Conservation (phyloP, 257 asterid species). For the Salvia splendens region DNA sequence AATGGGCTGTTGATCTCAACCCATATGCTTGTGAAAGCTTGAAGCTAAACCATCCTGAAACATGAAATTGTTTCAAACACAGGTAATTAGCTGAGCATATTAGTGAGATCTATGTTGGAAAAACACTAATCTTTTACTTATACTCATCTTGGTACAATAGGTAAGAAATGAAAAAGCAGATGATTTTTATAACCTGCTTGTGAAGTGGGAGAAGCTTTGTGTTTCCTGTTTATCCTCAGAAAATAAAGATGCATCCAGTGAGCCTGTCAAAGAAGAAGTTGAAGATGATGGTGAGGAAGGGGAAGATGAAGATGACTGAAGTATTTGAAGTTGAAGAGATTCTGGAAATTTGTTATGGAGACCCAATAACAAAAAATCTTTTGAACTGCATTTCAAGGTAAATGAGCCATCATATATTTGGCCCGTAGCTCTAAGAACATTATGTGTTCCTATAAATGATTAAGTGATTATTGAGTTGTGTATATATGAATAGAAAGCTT, state of each 20-base stretch:
- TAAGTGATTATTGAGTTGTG: not conserved
- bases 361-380: conserved; percentile 31
- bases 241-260: conserved; percentile 31
- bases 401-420: not conserved
- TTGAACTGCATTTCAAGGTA: conserved; percentile 68
- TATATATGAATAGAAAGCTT: not conserved
- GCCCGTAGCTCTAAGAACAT: not conserved
- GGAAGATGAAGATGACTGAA: conserved; percentile 40
- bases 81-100: not conserved
- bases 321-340: conserved; percentile 63
- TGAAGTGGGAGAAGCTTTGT: conserved; percentile 77
- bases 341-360: conserved; percentile 59
- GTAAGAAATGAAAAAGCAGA: conserved; percentile 69
- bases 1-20: conserved; percentile 91
- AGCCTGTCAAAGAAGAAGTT: conserved; percentile 7
- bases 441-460: not conserved
- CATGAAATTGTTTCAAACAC: no score
- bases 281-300: conserved; percentile 30
- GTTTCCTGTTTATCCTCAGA: conserved; percentile 38
- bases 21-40: conserved; percentile 68
- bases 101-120: not conserved
- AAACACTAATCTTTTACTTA: not conserved
- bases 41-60: conserved; percentile 71
- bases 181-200: conserved; percentile 50
- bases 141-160: conserved; percentile 35